These are phyloP conservation scores for Debaryomyces psychrophilus DNA, from an alignment of 1,139 yeast genomes.

Conservation along the genomic window DNA sequence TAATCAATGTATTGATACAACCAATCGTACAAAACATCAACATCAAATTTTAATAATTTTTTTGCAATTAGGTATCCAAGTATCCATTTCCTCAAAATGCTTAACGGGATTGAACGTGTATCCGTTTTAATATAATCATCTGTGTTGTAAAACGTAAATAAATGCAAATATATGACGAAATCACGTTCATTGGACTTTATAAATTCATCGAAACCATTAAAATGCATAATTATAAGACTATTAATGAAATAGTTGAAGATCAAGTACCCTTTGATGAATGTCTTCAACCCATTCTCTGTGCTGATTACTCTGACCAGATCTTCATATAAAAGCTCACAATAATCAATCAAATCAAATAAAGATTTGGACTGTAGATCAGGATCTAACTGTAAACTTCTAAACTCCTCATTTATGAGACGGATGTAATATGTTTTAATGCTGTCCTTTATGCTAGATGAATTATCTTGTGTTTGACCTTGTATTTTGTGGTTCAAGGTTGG, in stretches of 20 bases:
- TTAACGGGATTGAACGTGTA: slow-evolving; percentile 27
- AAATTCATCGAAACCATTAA: slow-evolving; percentile 48
- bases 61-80: slow-evolving; percentile 36
- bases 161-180: slow-evolving; percentile 47
- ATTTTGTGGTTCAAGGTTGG: not conserved
- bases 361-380: slow-evolving; percentile 33
- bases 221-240: slow-evolving; percentile 47
- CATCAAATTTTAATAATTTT: slow-evolving; percentile 39
- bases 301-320: slow-evolving; percentile 23
- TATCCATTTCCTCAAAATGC: slow-evolving; percentile 30
- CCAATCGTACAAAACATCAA: slow-evolving; percentile 44
- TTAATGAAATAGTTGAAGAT: slow-evolving; percentile 49
- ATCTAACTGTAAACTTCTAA: slow-evolving; percentile 42
- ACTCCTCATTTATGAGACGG: slow-evolving; percentile 38
- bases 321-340: slow-evolving; percentile 47
- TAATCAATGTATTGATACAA: slow-evolving; percentile 45
- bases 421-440: slow-evolving; percentile 25
- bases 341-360: slow-evolving; percentile 47
- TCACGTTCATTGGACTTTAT: slow-evolving; percentile 43
- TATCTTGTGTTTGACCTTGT: not conserved
- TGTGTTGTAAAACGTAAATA: slow-evolving; percentile 45
- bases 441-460: not conserved
- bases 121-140: slow-evolving; percentile 29
- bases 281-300: slow-evolving; percentile 24
- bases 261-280: slow-evolving; percentile 43